These are phyloP conservation scores for Sugiyamaella novakii DNA, from an alignment of 1,139 yeast species.

Conservation along the genomic window DNA sequence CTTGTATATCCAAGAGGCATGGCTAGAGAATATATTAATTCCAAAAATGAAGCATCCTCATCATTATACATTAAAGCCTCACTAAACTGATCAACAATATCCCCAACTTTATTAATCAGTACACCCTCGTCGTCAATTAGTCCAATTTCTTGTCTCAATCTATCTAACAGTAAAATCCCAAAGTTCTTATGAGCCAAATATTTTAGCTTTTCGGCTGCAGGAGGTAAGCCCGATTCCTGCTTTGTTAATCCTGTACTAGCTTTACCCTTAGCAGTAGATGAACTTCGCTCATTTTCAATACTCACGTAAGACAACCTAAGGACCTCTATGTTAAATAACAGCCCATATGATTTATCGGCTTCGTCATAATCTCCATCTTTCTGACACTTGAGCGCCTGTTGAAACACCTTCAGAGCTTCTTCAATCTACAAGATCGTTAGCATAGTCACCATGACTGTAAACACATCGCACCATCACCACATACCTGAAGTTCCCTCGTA, in stretches of 20 bases:
- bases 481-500: conserved; percentile 71
- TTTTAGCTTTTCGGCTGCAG: conserved; percentile 70
- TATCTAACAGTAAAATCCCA: conserved; percentile 68
- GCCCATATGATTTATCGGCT: conserved; percentile 61
- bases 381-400: conserved; percentile 66
- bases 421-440: conserved; percentile 63
- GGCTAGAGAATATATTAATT: conserved; percentile 34
- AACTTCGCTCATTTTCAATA: neutral
- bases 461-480: too few species aligned
- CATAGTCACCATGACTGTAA: too few species aligned
- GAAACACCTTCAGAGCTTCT: conserved; percentile 77
- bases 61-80: conserved; percentile 42
- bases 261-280: too few species aligned
- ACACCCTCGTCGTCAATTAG: conserved; percentile 31
- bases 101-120: conserved; percentile 36
- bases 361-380: conserved; percentile 50
- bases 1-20: conserved; percentile 43
- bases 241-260: neutral
- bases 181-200: conserved; percentile 80
- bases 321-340: conserved; percentile 68
- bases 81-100: conserved; percentile 37
- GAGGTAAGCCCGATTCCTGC: conserved; percentile 50
- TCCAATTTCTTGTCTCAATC: conserved; percentile 42
- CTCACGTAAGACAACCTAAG: conserved; percentile 43
- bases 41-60: conserved; percentile 39